Base-by-base conservation (phyloP, 495 filamentous ascomycete genomes). In the Podospora pseudopauciseta region DNA sequence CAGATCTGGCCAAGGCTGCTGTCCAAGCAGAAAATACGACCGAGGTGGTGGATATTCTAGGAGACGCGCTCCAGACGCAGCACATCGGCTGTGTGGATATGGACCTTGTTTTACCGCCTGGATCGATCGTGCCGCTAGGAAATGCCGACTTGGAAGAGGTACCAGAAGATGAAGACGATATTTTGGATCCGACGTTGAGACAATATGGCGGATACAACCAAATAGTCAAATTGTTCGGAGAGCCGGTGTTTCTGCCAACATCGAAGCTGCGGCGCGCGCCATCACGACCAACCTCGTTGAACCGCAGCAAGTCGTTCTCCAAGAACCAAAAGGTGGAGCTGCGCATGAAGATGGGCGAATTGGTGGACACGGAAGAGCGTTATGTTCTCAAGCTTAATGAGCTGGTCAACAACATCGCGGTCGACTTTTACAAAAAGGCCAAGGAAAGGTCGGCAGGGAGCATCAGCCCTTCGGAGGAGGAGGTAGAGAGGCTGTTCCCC, bases 281-380 rank as follows among this genome's bases (percentile, higher is more conserved):
- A 23, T 97, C 94, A 23, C 91, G 89, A 74, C 89, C 93, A 18
- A 94, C 89, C 58, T 88, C 91, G 44, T 79, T 93, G 32, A 92
- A 89, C 75, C 84, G 88, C 67, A 90, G 84, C 64, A 89, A 86
- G 69, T 83, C 88, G 0, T 92, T 97, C 70, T 85, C 89, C 6
- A 89, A 89, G 73, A 88, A 89, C 58, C 92, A 97, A 73, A 94
- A 96, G 73, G 86, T 93, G 65, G 88, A 89, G 55, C 77, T 98
- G 66, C 88, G 93, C 63, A 87, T 92, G 69, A 93, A 96, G 74
- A 90, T 99, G 88, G 91, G 88, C 70, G 95, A 99, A 76, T 75
- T 98, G 66, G 86, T 96, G 28, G 92, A 96, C 72, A 99, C 95
- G 0, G 95, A 99, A 78, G 92, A 94, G 73, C 88, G 91, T 72